phyloP scores from a whole-genome alignment of 306 rosid species.

The Chamaecrista fasciculata region DNA sequence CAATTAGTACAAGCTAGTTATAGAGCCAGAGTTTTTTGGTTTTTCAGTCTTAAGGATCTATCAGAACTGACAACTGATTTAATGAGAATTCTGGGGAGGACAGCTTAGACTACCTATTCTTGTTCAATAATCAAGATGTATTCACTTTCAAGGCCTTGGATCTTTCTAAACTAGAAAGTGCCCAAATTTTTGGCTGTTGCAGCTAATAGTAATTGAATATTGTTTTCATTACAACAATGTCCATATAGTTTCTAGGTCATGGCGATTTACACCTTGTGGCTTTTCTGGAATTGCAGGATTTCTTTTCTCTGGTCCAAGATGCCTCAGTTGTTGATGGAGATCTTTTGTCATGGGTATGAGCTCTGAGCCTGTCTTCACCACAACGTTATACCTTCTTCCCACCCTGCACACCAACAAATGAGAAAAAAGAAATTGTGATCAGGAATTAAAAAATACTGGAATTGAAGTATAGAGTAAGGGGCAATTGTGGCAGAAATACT shows the following conservation, averaged over 20 bases:
- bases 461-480: neutral
- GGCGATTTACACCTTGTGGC: constrained; percentile 8
- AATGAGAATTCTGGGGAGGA: neutral
- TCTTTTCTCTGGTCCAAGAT: constrained; percentile 62
- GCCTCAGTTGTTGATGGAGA: constrained; percentile 79
- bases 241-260: constrained; percentile 1
- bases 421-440: neutral
- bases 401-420: neutral
- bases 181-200: constrained; percentile 10
- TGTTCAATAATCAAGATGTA: neutral
- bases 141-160: neutral
- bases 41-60: constrained; percentile 3
- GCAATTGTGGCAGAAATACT: no score
- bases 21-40: neutral
- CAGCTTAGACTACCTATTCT: neutral
- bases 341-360: constrained; percentile 80
- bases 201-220: neutral
- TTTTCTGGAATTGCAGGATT: constrained; percentile 57
- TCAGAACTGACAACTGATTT: neutral
- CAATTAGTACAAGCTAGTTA: neutral
- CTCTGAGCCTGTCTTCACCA: constrained; percentile 17
- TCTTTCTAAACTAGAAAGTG: neutral
- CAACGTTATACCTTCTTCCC: neutral
- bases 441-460: neutral
- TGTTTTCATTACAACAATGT: neutral